A percentile compares a stretch with the other conserved stretches of the same genome.
Evolutionary conservation across 345 rosid species (phyloP).

Genomic region (Heritiera fomes): DNA sequence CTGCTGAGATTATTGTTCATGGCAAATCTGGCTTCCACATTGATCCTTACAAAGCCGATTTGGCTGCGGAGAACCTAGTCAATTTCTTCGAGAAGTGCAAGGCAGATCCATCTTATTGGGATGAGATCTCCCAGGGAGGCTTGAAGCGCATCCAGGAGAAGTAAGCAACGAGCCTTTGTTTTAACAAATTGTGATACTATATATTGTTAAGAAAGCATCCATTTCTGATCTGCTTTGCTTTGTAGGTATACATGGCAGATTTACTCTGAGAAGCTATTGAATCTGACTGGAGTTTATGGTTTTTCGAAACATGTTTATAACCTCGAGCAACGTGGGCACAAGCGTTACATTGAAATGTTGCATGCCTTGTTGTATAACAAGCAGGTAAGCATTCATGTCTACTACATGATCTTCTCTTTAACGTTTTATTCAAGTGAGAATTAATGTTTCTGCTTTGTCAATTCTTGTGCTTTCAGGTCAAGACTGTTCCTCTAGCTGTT

Average conservation of each 20-base stretch:
- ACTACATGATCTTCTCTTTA: neutral
- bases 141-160: constrained; percentile 79
- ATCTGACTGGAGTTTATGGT: constrained; percentile 66
- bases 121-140: constrained; percentile 65
- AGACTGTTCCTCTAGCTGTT: constrained; percentile 57
- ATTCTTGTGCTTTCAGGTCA: constrained; percentile 42
- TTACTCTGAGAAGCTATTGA: constrained; percentile 61
- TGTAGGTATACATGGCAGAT: constrained; percentile 67
- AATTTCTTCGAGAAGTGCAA: constrained; percentile 69
- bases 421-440: neutral
- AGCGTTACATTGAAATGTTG: constrained; percentile 71
- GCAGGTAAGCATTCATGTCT: constrained; percentile 38
- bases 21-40: constrained; percentile 87
- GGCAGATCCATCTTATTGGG: constrained; percentile 68
- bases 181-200: neutral
- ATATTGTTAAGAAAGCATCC: too few species aligned
- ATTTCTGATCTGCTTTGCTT: neutral
- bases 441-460: neutral
- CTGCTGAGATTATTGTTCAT: constrained; percentile 84
- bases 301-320: constrained; percentile 75
- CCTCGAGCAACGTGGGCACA: constrained; percentile 62
- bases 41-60: constrained; percentile 81
- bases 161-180: constrained; percentile 33
- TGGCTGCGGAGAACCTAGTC: constrained; percentile 66
- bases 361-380: constrained; percentile 59